These are phyloP conservation scores for Metarhizium rileyi DNA, from an alignment of 2,329 filamentous ascomycete species.

Conservation along the genomic window DNA sequence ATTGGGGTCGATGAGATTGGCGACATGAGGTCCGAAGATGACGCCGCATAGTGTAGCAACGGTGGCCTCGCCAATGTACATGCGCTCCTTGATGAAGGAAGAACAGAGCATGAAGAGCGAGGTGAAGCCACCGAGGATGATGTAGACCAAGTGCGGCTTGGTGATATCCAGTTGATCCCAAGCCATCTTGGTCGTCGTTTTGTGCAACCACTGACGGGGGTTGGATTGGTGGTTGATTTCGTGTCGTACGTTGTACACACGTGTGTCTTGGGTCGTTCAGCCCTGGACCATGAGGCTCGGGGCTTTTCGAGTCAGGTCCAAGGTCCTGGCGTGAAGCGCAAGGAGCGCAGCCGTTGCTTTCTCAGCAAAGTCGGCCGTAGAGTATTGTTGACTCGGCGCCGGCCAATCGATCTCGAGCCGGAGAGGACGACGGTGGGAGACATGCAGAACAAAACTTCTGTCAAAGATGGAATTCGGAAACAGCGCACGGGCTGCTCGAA, in stretches of 20 bases:
- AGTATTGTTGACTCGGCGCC: constrained; percentile 4
- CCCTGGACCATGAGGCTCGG: no score
- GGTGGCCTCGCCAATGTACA: constrained; percentile 98
- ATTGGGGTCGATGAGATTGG: constrained; percentile 65
- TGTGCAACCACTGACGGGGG: background rate
- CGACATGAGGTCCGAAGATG: constrained; percentile 79
- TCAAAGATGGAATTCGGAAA: background rate
- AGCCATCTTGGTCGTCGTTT: constrained; percentile 43
- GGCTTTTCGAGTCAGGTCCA: constrained; percentile 3
- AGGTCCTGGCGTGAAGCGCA: background rate
- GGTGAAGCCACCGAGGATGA: constrained; percentile 96
- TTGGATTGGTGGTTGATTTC: background rate
- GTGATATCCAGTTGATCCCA: constrained; percentile 81
- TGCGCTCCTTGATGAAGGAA: constrained; percentile 92
- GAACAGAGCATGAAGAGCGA: constrained; percentile 98
- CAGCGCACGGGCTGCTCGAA: background rate
- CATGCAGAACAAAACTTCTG: constrained; percentile 7
- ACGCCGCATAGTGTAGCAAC: constrained; percentile 82
- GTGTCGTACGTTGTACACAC: no score
- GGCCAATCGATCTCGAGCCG: constrained; percentile 9
- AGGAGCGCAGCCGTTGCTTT: background rate
- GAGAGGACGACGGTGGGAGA: constrained; percentile 5
- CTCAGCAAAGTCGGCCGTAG: constrained; percentile 1
- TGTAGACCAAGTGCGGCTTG: constrained; percentile 93
- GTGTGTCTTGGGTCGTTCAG: no score